Base-by-base conservation (phyloP, 257 asterid species). In the Fraxinus anomala region DNA sequence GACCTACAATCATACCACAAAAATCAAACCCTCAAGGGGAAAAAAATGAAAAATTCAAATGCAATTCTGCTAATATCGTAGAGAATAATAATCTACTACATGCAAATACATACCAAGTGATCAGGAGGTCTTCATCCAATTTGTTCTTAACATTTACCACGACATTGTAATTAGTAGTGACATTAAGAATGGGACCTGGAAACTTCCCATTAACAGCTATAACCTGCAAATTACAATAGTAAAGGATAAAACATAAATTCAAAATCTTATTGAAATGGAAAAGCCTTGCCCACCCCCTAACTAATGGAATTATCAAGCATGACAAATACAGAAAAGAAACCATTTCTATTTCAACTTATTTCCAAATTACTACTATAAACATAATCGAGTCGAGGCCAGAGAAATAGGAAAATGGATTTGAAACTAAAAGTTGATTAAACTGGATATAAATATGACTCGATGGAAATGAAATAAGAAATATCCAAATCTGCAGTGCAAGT, bases 161-260 rank as follows among this genome's bases (percentile, higher is more conserved):
- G 24, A 91, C 96, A 72, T 93, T 91, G 87, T 91, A 80, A 84
- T 96, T 96, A 23, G 99, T 96, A 0, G 99, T 96, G 54, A 96
- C 96, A 73, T 96, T 96, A 71, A 96, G 75, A 80, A 87, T 86
- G 3, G 95, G 93, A 44, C 98, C 98, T 21, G 98, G 98, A 77
- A 96, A 93, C 70, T 90, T 75, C 68, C 91, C 93, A 77, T 96
- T 96, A 36, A 96, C 93, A 10, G 98, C 98, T 75, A 96, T 90
- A 44, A 96, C 99, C 99, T 96, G 86, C 86, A 87, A 79, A 10
- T 72, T 51, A 87, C 76, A 82, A 77, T 19, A 6, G 33, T 8
- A 44, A 61, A 76, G 9, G n/a, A 26, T 12, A 68, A 4, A 14
- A 63, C 33, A 73, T 12, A 66, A 36, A 44, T 21, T 71, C 70